Evolutionary conservation across 2,329 filamentous ascomycete species (phyloP).

Genomic region (Cordyceps farinosa): DNA sequence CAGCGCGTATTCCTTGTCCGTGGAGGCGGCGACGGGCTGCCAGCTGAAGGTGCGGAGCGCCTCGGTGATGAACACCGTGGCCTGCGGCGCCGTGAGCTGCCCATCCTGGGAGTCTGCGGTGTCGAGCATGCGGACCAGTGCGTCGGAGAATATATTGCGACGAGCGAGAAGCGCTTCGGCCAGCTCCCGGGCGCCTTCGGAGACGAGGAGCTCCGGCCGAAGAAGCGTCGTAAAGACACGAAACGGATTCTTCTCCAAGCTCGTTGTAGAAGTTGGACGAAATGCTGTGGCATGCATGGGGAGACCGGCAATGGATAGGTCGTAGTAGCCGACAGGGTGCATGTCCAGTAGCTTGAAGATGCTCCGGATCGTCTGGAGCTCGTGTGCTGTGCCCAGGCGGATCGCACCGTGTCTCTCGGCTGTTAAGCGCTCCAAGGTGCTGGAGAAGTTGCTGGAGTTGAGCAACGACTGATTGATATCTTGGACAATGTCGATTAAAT

Average conservation of each 20-base stretch:
- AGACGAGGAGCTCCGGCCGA: slow-evolving; percentile 38
- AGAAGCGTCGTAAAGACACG: slow-evolving; percentile 36
- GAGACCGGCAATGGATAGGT: slow-evolving; percentile 43
- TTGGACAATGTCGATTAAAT: slow-evolving; percentile 31
- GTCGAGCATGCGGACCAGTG: slow-evolving; percentile 36
- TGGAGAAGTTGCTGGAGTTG: background rate
- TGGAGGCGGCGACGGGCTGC: slow-evolving; percentile 40
- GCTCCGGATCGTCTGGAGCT: slow-evolving; percentile 40
- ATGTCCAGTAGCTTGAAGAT: slow-evolving; percentile 47
- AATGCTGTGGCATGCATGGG: slow-evolving; percentile 53
- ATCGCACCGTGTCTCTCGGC: slow-evolving; percentile 45
- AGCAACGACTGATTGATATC: slow-evolving; percentile 23
- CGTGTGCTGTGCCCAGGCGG: slow-evolving; percentile 42
- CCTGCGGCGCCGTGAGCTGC: slow-evolving; percentile 29
- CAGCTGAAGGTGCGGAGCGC: slow-evolving; percentile 47
- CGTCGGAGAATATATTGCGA: slow-evolving; percentile 40
- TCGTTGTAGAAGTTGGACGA: slow-evolving; percentile 34
- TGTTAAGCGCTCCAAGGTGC: slow-evolving; percentile 19
- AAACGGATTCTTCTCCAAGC: slow-evolving; percentile 42
- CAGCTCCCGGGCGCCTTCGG: slow-evolving; percentile 25
- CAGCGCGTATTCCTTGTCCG: slow-evolving; percentile 38
- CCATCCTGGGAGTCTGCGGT: slow-evolving; percentile 29
- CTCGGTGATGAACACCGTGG: slow-evolving; percentile 38
- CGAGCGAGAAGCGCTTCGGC: slow-evolving; percentile 33
- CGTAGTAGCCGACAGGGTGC: slow-evolving; percentile 50